phyloP scores from a whole-genome alignment of 2,329 filamentous ascomycete genomes.

The Dothideomycetes sp. region DNA sequence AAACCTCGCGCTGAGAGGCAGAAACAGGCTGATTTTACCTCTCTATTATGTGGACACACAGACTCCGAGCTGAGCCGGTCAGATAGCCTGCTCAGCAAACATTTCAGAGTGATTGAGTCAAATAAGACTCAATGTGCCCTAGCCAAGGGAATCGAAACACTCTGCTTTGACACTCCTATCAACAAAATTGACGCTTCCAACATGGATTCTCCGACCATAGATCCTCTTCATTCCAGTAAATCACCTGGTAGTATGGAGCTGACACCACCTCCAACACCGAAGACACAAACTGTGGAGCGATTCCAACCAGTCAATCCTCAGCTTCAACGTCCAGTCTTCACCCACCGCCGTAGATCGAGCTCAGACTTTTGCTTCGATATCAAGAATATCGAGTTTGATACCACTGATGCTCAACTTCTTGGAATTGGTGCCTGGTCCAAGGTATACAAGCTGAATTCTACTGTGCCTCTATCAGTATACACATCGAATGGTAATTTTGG shows the following conservation, averaged over 20 bases:
- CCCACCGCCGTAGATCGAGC: not conserved
- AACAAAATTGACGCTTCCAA: not conserved
- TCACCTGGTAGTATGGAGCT: slow-evolving; percentile 2
- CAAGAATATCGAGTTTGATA: slow-evolving; percentile 15
- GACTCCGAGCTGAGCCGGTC: too few relatives aligned
- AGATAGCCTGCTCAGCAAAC: too few relatives aligned
- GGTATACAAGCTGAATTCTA: slow-evolving; percentile 22
- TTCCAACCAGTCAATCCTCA: too few relatives aligned
- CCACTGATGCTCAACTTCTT: slow-evolving; percentile 19
- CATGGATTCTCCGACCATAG: not conserved
- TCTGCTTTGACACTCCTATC: not conserved
- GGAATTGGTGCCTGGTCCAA: slow-evolving; percentile 25
- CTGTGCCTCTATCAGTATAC: not conserved
- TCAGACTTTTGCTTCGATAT: slow-evolving; percentile 14
- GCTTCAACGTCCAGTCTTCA: not conserved
- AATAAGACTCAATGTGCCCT: not conserved
- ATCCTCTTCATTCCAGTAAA: too few relatives aligned
- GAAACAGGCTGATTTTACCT: too few relatives aligned
- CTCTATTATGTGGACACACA: too few relatives aligned
- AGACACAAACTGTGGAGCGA: not conserved
- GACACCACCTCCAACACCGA: slow-evolving; percentile 6
- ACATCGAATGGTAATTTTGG: too few relatives aligned
- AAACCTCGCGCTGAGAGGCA: too few relatives aligned
- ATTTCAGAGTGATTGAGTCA: too few relatives aligned
- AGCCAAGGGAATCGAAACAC: not conserved